A percentile compares a stretch with the other conserved stretches of the same genome.
Evolutionary conservation across 257 asterid genomes (phyloP).

Genomic region (Solanum ossicruentum): DNA sequence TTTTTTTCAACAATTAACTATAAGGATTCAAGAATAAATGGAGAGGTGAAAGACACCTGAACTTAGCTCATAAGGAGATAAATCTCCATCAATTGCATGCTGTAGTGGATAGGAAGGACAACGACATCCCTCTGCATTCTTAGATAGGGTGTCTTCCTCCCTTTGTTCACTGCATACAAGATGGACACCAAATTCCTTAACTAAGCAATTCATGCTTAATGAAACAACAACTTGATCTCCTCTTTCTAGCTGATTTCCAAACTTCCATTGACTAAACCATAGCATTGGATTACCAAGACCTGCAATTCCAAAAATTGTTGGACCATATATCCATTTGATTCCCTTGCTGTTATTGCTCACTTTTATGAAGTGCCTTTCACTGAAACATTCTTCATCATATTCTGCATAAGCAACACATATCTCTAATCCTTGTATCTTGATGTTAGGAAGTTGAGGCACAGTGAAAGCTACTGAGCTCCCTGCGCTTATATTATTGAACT

Average conservation of each 20-base stretch:
- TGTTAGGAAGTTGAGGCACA: not conserved
- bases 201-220: not conserved
- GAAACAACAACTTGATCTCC: constrained; percentile 3
- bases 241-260: not conserved
- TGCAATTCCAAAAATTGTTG: not conserved
- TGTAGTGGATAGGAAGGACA: not conserved
- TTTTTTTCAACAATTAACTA: not conserved
- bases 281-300: not conserved
- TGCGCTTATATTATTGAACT: not conserved
- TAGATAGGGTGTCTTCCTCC: not conserved
- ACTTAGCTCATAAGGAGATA: not conserved
- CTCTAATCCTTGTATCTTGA: not conserved
- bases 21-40: not conserved
- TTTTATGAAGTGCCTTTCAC: not conserved
- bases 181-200: not conserved
- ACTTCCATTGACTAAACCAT: constrained; percentile 7
- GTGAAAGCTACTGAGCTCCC: not conserved
- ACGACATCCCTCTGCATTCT: not conserved
- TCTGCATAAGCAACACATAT: not conserved
- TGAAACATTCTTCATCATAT: not conserved
- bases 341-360: constrained; percentile 4
- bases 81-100: not conserved
- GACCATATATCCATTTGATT: constrained; percentile 1
- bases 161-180: not conserved
- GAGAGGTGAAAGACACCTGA: constrained; percentile 1